Conservation (phyloP, 768 basidiomycete species). For the Pulveroboletus sp. region DNA sequence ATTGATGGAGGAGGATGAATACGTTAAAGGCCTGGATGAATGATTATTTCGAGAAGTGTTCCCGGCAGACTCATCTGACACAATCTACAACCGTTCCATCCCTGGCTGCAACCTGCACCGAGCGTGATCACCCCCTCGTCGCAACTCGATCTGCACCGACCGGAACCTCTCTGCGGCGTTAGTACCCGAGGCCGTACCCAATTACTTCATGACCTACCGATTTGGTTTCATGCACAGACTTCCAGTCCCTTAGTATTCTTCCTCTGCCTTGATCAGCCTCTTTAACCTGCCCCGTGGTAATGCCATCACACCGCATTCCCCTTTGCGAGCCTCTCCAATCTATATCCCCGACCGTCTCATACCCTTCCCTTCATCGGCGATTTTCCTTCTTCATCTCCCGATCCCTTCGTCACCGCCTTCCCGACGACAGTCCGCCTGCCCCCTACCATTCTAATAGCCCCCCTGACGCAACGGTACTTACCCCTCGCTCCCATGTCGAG, state of each 20-base stretch:
- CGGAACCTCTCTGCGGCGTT: constrained; percentile 28
- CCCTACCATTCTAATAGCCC: constrained; percentile 24
- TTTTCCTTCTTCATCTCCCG: constrained; percentile 25
- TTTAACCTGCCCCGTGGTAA: constrained; percentile 27
- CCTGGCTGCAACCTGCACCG: constrained; percentile 4
- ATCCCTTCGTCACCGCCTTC: constrained; percentile 25
- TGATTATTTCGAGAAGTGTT: constrained; percentile 14
- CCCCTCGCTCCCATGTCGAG: constrained; percentile 40
- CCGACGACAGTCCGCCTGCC: constrained; percentile 17
- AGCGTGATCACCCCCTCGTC: constrained; percentile 19
- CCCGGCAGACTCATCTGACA: constrained; percentile 17
- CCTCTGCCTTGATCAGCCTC: constrained; percentile 19
- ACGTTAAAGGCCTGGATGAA: constrained; percentile 22
- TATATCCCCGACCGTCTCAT: constrained; percentile 27
- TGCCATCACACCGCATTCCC: constrained; percentile 30
- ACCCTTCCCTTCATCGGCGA: constrained; percentile 20
- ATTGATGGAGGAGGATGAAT: neutral
- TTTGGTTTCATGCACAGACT: constrained; percentile 31
- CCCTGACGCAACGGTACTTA: constrained; percentile 20
- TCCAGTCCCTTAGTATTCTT: constrained; percentile 25
- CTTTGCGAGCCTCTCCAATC: constrained; percentile 22
- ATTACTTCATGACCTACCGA: constrained; percentile 31
- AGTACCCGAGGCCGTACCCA: constrained; percentile 28
- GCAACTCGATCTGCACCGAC: constrained; percentile 28
- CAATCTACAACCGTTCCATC: constrained; percentile 4